Base-by-base conservation (phyloP, 192 early-diverging fungal genomes). In the Coemansia sp. region DNA sequence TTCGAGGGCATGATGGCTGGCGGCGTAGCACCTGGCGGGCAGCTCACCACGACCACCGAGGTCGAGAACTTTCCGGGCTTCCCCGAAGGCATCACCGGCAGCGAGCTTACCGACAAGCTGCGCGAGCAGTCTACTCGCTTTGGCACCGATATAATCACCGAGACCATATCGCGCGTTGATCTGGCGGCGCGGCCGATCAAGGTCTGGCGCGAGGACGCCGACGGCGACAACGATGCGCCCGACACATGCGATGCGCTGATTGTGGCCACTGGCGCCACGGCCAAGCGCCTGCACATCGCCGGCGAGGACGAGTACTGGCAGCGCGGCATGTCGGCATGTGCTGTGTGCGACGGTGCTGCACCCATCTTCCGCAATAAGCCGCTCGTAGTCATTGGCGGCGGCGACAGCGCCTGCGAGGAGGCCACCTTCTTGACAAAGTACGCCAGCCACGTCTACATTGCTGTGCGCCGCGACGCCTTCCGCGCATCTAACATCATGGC, bases 401-500 rank as follows among this genome's bases (percentile, higher is more conserved):
- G 96, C 60, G 96, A 98, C 76, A 94, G 92, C 67, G 95, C 91
- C 44, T 89, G 86, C 70, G 97, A 99, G 83, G 97, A 99, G 76
- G 93, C 97, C 23, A 89, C 90, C 18, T 98, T 94, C 84, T 83
- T 99, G 64, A 97, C 95, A 58, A 95, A 95, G 80, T 99, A 96
- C 71, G 96, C 90, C 49, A 92, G 89, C 58, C 90, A 98, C 48
- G 97, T 99, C 7, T 94, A 92, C 71, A 86, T 98, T 42, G 81
- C 96, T 23, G 94, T 97, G 44, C 89, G 97, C 62, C 89, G 97
- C 64, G 97, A 98, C 82, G 89, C 87, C 71, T 87, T 99, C 42
- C 91, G 97, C 64, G 97, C 97, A 18, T 95, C 93, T 65, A 93
- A 93, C 81, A 95, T 97, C 47, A 99, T 99, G 97, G 94, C 92